A percentile compares a stretch with the other conserved stretches of the same genome.
phyloP scores from a whole-genome alignment of 73 alveolate species.

The Durusdinium trenchii region DNA sequence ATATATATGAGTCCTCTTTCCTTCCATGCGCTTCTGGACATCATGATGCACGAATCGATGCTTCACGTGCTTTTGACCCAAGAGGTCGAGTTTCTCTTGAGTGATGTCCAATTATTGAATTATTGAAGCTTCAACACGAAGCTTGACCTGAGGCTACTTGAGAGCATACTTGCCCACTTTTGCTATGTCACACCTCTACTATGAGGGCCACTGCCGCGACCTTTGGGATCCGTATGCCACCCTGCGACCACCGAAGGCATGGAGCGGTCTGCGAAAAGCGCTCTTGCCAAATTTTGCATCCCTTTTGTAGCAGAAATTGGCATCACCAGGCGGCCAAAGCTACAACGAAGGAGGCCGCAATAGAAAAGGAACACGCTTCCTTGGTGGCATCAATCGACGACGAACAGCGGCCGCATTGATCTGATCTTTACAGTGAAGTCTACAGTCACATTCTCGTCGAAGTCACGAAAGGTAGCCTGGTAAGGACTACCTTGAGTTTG shows the following conservation, averaged over 20 bases:
- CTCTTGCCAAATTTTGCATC: not conserved
- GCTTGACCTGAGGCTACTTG: slow-evolving; percentile 52
- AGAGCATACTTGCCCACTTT: slow-evolving; percentile 81
- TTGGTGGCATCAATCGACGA: not conserved
- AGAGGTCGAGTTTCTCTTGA: no score
- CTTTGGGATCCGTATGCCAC: slow-evolving; percentile 88
- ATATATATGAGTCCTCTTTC: no score
- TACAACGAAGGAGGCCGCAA: slow-evolving; percentile 10
- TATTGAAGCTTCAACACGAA: no score
- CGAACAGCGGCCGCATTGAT: not conserved
- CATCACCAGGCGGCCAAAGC: slow-evolving; percentile 28
- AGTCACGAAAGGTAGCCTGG: no score
- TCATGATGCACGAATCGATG: no score
- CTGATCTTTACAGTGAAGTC: no score
- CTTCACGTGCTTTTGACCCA: no score
- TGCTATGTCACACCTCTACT: slow-evolving; percentile 78
- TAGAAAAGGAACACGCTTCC: slow-evolving; percentile 33
- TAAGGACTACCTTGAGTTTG: no score
- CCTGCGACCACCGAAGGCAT: slow-evolving; percentile 69
- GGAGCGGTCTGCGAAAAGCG: not conserved
- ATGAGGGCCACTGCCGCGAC: slow-evolving; percentile 94
- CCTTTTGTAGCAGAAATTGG: not conserved
- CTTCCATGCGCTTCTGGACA: no score
- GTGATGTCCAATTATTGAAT: no score
- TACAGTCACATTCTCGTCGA: no score